These are phyloP conservation scores for Aspergillus affinis DNA, from an alignment of 495 filamentous ascomycete genomes.

Conservation along the genomic window DNA sequence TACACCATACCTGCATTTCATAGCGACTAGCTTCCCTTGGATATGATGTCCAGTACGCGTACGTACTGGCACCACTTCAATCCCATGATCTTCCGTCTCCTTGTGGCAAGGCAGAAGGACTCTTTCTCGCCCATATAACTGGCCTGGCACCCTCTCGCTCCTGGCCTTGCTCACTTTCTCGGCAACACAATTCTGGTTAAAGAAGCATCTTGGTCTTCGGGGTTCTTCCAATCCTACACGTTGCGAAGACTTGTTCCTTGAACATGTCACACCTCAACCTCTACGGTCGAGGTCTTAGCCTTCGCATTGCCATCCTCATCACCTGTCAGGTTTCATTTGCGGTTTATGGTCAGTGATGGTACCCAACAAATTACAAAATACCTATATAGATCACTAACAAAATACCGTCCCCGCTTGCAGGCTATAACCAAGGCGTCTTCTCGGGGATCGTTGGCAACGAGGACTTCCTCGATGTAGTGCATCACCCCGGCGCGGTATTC, in stretches of 20 bases:
- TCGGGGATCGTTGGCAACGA: constrained; percentile 48
- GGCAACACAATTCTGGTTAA: background rate
- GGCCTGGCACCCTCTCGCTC: background rate
- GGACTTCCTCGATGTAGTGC: constrained; percentile 45
- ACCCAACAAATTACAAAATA: background rate
- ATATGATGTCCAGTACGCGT: background rate
- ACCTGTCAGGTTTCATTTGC: constrained; percentile 42
- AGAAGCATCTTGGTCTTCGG: background rate
- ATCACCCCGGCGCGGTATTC: constrained; percentile 38
- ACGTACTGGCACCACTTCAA: background rate
- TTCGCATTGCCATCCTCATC: constrained; percentile 38
- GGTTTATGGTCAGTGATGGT: constrained; percentile 32
- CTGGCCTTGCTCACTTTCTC: background rate
- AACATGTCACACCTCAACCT: constrained; percentile 31
- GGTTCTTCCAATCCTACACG: constrained; percentile 1
- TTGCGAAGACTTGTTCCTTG: background rate
- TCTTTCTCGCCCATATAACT: background rate
- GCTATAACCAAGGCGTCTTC: constrained; percentile 58
- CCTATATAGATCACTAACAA: background rate
- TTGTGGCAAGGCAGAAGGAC: background rate
- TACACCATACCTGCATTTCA: background rate
- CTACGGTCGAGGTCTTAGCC: constrained; percentile 35
- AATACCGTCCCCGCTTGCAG: constrained; percentile 14
- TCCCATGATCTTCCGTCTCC: background rate
- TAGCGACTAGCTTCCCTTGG: background rate